Evolutionary conservation across 1,284 basidiomycete species (phyloP).

Genomic region (Coniophora puteana): DNA sequence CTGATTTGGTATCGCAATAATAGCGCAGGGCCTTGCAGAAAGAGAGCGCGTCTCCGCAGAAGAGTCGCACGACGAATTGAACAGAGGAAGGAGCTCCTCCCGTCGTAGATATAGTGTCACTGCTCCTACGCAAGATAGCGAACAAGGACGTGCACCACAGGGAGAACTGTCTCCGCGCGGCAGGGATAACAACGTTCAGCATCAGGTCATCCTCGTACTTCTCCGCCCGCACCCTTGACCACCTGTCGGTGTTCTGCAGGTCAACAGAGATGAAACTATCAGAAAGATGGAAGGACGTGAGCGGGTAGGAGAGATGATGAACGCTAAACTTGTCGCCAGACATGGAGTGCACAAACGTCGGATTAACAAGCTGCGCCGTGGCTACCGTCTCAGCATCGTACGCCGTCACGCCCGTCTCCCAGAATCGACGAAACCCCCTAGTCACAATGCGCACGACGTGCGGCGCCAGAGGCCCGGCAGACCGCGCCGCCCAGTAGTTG

Average conservation of each 20-base stretch:
- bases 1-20: constrained; percentile 14
- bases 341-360: constrained; percentile 43
- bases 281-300: constrained; percentile 45
- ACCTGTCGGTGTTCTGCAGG: no score
- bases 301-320: constrained; percentile 45
- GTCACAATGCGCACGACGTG: constrained; percentile 15
- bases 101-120: no score
- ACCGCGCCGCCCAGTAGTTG: no score
- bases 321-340: constrained; percentile 38
- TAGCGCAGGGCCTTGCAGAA: constrained; percentile 25
- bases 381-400: constrained; percentile 19
- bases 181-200: constrained; percentile 18
- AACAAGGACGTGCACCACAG: constrained; percentile 21
- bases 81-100: constrained; percentile 2
- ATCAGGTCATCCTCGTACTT: constrained; percentile 8
- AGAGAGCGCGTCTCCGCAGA: constrained; percentile 30
- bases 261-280: constrained; percentile 31
- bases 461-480: constrained; percentile 35
- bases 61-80: constrained; percentile 23
- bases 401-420: constrained; percentile 41
- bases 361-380: constrained; percentile 36
- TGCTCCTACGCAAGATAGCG: constrained; percentile 8
- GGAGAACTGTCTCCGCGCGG: constrained; percentile 18
- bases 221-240: not conserved
- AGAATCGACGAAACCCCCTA: constrained; percentile 32